Evolutionary conservation across 1,139 yeast genomes (phyloP), one percentile per base, ranked within the genome.

Genomic region (Protomyces inundatus): DNA sequence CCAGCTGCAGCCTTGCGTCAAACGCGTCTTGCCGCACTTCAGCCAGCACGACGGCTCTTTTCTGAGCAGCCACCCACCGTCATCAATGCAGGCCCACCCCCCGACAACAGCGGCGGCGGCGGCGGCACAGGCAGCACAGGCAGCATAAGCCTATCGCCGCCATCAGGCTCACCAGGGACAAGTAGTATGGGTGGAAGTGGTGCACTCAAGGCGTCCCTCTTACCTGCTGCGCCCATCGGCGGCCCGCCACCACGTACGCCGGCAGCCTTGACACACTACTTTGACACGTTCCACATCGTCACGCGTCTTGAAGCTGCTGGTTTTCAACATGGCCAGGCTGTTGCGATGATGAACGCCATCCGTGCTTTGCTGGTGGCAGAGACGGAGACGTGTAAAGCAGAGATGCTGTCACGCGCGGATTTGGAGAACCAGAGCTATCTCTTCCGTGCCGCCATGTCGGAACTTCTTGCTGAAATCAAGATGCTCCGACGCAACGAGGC

Each of bases 401-500:
- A 68, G 6, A 64, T 64, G 55, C 57, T 68, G 23, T 65, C 68
- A 14, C 61, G 66, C 3, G 67, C 68, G 7, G 69, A 68, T 40
- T 48, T 68, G 61, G 69, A 67, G 52, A 68, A 68, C 59, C 64
- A 68, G 35, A 68, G 67, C 14, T 93, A 93, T 73, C 77, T 93
- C 36, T 91, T 90, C 74, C 95, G 90, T 72, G 95, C 97, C 55
- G 97, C 97, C 0, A 89, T 90, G 69, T 87, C 93, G 65, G 98
- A 93, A 73, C 77, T 93, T 52, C 75, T 88, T 60, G 90, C 88
- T 48, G 97, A 90, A 70, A 83, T 90, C 32, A 85, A 87, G 54
- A 81, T 87, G 59, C 81, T 87, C 23, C 78, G 97, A 67, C 91
- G 87, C 69, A 79, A 80, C 32, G 90, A 89, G 69, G 79, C 88